Evolutionary conservation across 352 stramenopile species (phyloP).

Genomic region (Phytophthora colocasiae): DNA sequence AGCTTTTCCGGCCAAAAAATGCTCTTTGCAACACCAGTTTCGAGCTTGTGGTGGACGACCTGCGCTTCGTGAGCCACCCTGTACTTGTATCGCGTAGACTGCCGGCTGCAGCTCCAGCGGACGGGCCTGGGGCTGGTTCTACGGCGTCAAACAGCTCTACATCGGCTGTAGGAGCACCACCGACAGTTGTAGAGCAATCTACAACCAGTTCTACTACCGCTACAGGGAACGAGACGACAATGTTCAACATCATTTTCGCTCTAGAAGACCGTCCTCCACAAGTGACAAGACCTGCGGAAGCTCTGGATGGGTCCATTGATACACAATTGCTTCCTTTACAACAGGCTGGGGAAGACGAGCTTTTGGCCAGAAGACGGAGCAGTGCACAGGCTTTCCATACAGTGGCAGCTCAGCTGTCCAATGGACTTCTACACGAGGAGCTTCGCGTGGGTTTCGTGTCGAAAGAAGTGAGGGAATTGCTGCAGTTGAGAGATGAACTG

Average conservation of each 20-base stretch:
- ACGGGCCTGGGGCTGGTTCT: constrained; percentile 6
- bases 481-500: constrained; percentile 84
- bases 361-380: constrained; percentile 41
- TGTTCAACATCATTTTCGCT: constrained; percentile 92
- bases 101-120: constrained; percentile 18
- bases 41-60: constrained; percentile 87
- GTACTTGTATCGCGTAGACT: constrained; percentile 70
- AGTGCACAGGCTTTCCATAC: constrained; percentile 66
- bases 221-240: constrained; percentile 72
- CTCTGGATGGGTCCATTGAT: constrained; percentile 11
- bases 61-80: constrained; percentile 88
- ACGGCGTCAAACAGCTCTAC: constrained; percentile 10
- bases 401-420: constrained; percentile 76
- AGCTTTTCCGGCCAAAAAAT: constrained; percentile 91
- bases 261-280: constrained; percentile 58
- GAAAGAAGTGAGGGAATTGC: constrained; percentile 72
- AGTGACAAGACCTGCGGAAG: constrained; percentile 7
- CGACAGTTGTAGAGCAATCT: constrained; percentile 31
- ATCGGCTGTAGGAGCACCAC: constrained; percentile 9
- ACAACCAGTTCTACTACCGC: constrained; percentile 6
- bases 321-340: constrained; percentile 29
- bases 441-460: constrained; percentile 82
- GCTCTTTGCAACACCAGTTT: constrained; percentile 88
- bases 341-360: constrained; percentile 41
- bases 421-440: constrained; percentile 87